Evolutionary conservation across 768 basidiomycete species (phyloP).

Genomic region (Suillus ampliporus): DNA sequence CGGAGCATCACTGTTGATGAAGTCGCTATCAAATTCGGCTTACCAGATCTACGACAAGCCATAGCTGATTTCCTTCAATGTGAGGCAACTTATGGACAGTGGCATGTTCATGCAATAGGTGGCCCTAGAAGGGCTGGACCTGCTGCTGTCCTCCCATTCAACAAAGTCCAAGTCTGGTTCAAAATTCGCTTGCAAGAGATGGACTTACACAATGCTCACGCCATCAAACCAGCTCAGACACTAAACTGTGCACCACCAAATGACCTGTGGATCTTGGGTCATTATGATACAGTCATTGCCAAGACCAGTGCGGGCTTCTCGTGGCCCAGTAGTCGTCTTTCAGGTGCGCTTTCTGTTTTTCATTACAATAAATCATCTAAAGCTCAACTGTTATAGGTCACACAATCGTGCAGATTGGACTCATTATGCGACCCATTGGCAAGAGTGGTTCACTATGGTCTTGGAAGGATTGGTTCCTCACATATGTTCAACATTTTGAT

Average conservation of each 20-base stretch:
- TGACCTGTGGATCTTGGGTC: neutral
- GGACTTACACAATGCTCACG: neutral
- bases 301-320: neutral
- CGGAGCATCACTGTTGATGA: slow-evolving; percentile 27
- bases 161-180: too few species aligned
- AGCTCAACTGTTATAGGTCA: slow-evolving; percentile 5
- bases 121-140: too few species aligned
- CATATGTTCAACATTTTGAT: slow-evolving; percentile 34
- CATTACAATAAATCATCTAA: too few species aligned
- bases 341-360: neutral
- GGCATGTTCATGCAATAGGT: too few species aligned
- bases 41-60: slow-evolving; percentile 33
- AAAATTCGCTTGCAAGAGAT: slow-evolving; percentile 13
- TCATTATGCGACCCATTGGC: slow-evolving; percentile 7
- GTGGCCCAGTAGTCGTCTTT: slow-evolving; percentile 8
- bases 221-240: slow-evolving; percentile 3
- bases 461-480: slow-evolving; percentile 18
- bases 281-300: slow-evolving; percentile 5
- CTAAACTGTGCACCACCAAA: slow-evolving; percentile 5
- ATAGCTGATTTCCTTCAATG: slow-evolving; percentile 13
- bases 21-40: slow-evolving; percentile 24
- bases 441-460: too few species aligned
- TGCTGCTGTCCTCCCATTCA: too few species aligned
- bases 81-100: too few species aligned
- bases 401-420: slow-evolving; percentile 8